Evolutionary conservation across 768 basidiomycete genomes (phyloP).

Genomic region (Crucibulum laeve): DNA sequence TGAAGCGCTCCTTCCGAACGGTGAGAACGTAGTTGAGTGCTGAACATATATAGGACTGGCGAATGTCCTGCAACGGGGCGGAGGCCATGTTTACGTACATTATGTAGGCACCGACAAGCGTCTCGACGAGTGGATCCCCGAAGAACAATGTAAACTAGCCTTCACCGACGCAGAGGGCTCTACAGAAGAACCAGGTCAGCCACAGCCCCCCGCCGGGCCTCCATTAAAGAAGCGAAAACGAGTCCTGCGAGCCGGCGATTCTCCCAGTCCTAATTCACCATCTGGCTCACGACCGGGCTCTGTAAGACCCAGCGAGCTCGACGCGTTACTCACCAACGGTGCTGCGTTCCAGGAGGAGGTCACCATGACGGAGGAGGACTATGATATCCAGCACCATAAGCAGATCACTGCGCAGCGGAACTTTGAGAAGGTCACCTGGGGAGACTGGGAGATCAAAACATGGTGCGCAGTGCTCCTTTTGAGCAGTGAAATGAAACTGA

Average conservation of each 20-base stretch:
- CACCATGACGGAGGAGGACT: conserved; percentile 63
- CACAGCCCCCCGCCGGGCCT: neutral
- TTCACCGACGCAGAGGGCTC: conserved; percentile 14
- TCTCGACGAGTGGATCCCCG: conserved; percentile 70
- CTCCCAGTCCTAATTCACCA: conserved; percentile 6
- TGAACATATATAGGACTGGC: conserved; percentile 33
- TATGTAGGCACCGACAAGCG: conserved; percentile 68
- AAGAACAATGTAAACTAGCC: conserved; percentile 30
- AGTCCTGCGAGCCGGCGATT: conserved; percentile 10
- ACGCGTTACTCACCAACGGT: conserved; percentile 7
- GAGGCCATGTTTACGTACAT: conserved; percentile 63
- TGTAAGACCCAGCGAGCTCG: conserved; percentile 7
- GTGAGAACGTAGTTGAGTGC: no score
- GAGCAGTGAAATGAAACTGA: conserved; percentile 2
- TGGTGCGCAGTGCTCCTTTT: conserved; percentile 50
- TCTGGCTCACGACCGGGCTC: conserved; percentile 4
- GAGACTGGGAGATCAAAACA: conserved; percentile 81
- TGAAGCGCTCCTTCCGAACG: conserved; percentile 7
- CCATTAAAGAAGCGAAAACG: conserved; percentile 26
- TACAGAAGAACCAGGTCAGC: neutral
- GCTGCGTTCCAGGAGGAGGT: conserved; percentile 20
- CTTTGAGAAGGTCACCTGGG: conserved; percentile 84
- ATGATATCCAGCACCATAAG: conserved; percentile 64
- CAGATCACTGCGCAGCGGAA: conserved; percentile 70
- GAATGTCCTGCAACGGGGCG: conserved; percentile 47